Percentiles rank a stretch among this genome's conserved stretches.
Conservation (phyloP, 768 basidiomycete species). For the Suillus paluster region DNA sequence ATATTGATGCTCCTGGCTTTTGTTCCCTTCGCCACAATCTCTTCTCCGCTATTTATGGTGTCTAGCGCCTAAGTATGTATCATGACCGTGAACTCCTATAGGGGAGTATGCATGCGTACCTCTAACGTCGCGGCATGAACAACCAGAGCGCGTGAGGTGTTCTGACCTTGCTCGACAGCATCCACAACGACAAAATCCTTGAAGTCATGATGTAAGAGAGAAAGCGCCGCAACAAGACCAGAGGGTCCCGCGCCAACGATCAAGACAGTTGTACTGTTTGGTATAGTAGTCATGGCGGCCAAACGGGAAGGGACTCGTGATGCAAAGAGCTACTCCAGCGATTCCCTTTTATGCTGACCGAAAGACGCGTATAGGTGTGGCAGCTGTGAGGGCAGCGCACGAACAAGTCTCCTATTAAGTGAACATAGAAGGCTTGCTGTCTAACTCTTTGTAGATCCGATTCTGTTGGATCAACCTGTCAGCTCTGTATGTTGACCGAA, state of each 20-base stretch:
- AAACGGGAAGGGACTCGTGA: background rate
- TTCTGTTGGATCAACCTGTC: background rate
- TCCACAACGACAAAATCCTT: conserved; percentile 51
- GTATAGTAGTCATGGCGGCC: background rate
- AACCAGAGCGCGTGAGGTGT: conserved; percentile 48
- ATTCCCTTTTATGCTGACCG: background rate
- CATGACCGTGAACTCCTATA: conserved; percentile 21
- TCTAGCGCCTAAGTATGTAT: conserved; percentile 47
- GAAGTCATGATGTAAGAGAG: conserved; percentile 45
- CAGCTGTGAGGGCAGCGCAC: background rate
- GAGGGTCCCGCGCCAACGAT: conserved; percentile 52
- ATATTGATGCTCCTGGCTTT: conserved; percentile 32
- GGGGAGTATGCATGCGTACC: conserved; percentile 29
- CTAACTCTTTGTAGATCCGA: background rate
- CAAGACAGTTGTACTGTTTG: conserved; percentile 40
- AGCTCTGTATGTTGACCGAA: background rate
- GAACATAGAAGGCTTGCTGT: no score
- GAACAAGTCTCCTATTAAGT: background rate
- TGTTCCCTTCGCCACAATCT: conserved; percentile 41
- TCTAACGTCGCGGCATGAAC: conserved; percentile 60
- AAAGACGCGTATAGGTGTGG: background rate
- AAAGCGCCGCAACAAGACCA: conserved; percentile 48
- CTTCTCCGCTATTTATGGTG: conserved; percentile 45
- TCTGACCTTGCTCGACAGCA: conserved; percentile 32
- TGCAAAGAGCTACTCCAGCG: background rate